Conservation (phyloP, 768 basidiomycete species). For the Kwoniella dejecticola region DNA sequence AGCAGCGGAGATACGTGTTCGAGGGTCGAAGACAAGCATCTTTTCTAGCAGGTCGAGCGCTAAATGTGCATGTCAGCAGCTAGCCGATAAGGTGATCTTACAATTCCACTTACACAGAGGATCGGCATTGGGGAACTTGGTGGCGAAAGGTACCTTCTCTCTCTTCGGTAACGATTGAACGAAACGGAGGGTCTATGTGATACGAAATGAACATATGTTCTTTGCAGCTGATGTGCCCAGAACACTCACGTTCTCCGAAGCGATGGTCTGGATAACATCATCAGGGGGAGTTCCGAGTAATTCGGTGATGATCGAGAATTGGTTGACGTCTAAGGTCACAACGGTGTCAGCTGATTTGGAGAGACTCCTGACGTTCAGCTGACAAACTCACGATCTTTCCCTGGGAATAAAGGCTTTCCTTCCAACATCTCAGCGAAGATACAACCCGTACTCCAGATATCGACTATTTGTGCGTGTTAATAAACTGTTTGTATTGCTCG, state of each 20-base stretch:
- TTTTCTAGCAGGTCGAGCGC: slow-evolving; percentile 94
- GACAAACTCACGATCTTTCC: slow-evolving; percentile 87
- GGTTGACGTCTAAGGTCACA: slow-evolving; percentile 79
- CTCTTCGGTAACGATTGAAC: slow-evolving; percentile 98
- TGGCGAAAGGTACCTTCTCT: slow-evolving; percentile 89
- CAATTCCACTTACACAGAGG: slow-evolving; percentile 75
- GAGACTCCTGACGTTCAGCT: too few relatives aligned
- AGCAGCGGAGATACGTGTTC: slow-evolving; percentile 92
- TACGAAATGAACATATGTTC: too few relatives aligned
- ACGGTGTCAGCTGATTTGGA: too few relatives aligned
- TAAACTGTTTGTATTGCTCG: background rate
- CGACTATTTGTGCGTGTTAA: slow-evolving; percentile 60
- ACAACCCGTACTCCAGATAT: slow-evolving; percentile 99
- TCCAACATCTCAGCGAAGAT: slow-evolving; percentile 99
- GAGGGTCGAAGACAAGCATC: slow-evolving; percentile 98
- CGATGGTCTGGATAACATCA: slow-evolving; percentile 99
- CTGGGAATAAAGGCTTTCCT: slow-evolving; percentile 97
- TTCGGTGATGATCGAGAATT: slow-evolving; percentile 99
- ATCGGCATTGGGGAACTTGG: slow-evolving; percentile 87
- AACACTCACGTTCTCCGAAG: slow-evolving; percentile 84
- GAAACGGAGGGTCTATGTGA: slow-evolving; percentile 83
- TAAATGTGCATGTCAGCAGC: too few relatives aligned
- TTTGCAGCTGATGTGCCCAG: background rate
- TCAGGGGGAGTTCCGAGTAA: slow-evolving; percentile 96
- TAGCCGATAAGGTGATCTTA: too few relatives aligned